Percentiles rank a stretch among this genome's conserved stretches.
Conservation (phyloP, 805 yeast genomes). For the Cyberlindnera veronae region DNA sequence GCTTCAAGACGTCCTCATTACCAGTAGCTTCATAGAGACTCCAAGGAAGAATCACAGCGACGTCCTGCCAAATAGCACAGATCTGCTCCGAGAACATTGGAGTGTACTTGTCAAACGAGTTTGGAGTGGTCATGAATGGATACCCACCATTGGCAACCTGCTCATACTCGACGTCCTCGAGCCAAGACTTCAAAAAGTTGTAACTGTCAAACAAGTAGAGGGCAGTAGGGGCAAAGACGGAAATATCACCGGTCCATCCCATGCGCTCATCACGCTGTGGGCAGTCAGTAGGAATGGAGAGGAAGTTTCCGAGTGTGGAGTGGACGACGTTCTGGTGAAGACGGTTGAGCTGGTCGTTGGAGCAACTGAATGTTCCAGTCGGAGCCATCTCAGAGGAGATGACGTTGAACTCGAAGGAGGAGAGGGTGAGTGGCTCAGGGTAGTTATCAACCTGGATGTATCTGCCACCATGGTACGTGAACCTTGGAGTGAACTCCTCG, state of each 20-base stretch:
- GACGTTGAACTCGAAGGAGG: conserved; percentile 11
- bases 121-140: conserved; percentile 18
- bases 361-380: conserved; percentile 12
- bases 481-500: conserved; percentile 17
- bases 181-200: conserved; percentile 20
- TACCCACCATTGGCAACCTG: conserved; percentile 18
- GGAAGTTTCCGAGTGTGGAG: conserved; percentile 19
- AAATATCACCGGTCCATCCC: conserved; percentile 24
- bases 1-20: conserved; percentile 12
- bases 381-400: conserved; percentile 12
- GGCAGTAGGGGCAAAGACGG: conserved; percentile 20
- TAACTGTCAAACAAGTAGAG: conserved; percentile 20
- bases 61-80: conserved; percentile 22
- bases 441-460: conserved; percentile 16
- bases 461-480: conserved; percentile 19
- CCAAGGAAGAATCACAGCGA: conserved; percentile 19
- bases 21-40: conserved; percentile 12
- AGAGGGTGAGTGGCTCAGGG: conserved; percentile 14
- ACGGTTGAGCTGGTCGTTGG: conserved; percentile 13
- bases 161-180: conserved; percentile 16
- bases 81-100: conserved; percentile 12
- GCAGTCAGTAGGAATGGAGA: conserved; percentile 19
- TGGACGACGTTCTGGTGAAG: conserved; percentile 16
- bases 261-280: conserved; percentile 24
- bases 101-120: conserved; percentile 12